These are phyloP conservation scores for Gamarada debralockiae DNA, from an alignment of 495 filamentous ascomycete genomes.

Conservation along the genomic window DNA sequence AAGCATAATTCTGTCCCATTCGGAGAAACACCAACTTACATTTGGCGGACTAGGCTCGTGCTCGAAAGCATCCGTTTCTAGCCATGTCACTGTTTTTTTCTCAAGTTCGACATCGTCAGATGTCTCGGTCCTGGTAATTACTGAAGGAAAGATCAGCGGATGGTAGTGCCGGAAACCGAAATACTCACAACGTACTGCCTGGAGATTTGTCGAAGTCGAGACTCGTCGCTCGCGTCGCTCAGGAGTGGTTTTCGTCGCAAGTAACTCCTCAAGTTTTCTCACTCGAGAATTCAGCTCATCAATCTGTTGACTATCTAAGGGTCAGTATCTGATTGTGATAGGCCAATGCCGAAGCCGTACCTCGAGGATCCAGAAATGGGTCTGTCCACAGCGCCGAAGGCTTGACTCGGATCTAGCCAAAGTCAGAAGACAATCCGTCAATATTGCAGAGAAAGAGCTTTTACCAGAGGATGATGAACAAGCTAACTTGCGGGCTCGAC, in stretches of 20 bases:
- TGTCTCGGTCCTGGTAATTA: not conserved
- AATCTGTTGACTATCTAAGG: conserved; percentile 1
- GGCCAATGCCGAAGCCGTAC: not conserved
- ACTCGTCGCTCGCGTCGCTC: not conserved
- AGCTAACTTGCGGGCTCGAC: conserved; percentile 12
- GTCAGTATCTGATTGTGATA: not conserved
- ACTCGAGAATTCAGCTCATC: conserved; percentile 5
- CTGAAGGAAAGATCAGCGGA: not conserved
- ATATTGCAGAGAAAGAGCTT: not conserved
- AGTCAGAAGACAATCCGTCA: not conserved
- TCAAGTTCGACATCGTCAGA: conserved; percentile 1
- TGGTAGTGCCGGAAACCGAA: too few relatives aligned
- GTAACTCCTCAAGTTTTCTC: conserved; percentile 8
- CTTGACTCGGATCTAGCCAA: not conserved
- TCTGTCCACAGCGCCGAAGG: too few relatives aligned
- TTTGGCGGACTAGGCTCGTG: not conserved
- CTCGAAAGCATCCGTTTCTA: conserved; percentile 15
- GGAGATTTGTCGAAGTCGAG: not conserved
- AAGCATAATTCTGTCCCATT: not conserved
- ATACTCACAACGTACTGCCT: not conserved
- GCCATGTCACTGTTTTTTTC: conserved; percentile 2
- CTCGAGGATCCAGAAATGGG: not conserved
- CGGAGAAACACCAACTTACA: not conserved
- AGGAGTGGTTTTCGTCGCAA: not conserved
- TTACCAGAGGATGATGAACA: conserved; percentile 1